These are phyloP conservation scores for Ustilago lituana DNA, from an alignment of 1,284 basidiomycete species.

Conservation along the genomic window DNA sequence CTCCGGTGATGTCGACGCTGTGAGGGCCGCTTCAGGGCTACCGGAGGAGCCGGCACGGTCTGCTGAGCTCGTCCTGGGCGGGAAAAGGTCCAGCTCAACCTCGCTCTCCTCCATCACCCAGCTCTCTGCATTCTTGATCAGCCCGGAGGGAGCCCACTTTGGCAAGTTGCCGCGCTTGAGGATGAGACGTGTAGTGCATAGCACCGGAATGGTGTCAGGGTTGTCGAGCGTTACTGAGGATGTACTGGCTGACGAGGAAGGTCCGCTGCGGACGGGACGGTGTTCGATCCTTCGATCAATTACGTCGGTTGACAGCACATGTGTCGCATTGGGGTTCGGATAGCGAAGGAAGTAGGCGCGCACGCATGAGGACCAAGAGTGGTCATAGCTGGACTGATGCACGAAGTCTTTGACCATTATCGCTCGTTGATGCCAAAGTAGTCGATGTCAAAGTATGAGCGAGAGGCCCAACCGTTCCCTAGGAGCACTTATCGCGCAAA, in stretches of 20 bases:
- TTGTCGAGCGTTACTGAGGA: conserved; percentile 23
- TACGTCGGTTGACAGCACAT: conserved; percentile 94
- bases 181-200: conserved; percentile 89
- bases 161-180: conserved; percentile 89
- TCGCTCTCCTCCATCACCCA: conserved; percentile 67
- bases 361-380: conserved; percentile 55
- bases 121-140: conserved; percentile 70
- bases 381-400: conserved; percentile 42
- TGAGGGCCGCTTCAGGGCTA: neutral
- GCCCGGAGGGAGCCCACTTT: conserved; percentile 85
- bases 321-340: conserved; percentile 93
- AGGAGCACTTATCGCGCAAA: too few species aligned
- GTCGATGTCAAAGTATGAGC: too few species aligned
- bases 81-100: conserved; percentile 60
- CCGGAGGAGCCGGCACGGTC: neutral
- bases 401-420: conserved; percentile 50
- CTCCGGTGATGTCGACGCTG: neutral
- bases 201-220: conserved; percentile 73
- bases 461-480: too few species aligned
- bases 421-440: neutral
- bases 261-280: conserved; percentile 34
- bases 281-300: conserved; percentile 74
- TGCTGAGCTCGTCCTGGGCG: conserved; percentile 12
- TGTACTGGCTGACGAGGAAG: conserved; percentile 22
- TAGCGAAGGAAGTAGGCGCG: conserved; percentile 91